Evolutionary conservation across 1,139 yeast genomes (phyloP), one percentile per base, ranked within the genome.

Genomic region (Sugiyamaella novakii): DNA sequence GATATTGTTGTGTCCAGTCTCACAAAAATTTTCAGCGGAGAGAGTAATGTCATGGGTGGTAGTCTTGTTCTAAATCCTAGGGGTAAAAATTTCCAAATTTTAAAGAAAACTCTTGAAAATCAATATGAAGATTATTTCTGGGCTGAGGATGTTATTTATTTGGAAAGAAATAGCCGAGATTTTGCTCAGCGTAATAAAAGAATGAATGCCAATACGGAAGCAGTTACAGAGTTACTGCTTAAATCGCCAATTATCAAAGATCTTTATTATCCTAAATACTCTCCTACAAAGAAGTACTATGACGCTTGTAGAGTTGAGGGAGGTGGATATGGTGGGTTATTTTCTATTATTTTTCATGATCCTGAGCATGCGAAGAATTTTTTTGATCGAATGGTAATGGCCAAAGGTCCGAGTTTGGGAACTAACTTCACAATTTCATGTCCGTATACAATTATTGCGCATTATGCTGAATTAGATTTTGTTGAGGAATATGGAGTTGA

Each of bases 41-140:
- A 88, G 65, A 84, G 96, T 39, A 89, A 91, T 62, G 97, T 92
- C 46, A 86, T 91, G 91, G 96, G 92, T 0, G 98, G 98, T 3
- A 83, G 94, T 11, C 69, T 91, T 54, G 83, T 89, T 8, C 70
- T 92, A 58, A 92, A 91, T 63, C 86, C 92, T 5, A 62, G 73
- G 10, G 77, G 92, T 11, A 71, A 69, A 38, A 70, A 69, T 54
- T 88, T 86, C 67, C 48, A 58, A 0, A 58, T 59, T 35, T 76
- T 91, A 47, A 83, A 84, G 62, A 55, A 66, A 21, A 77, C 77
- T 54, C 64, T 76, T 53, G 71, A 72, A 5, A 71, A 74, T 36
- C 80, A 72, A 58, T 94, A 84, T 63, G 85, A 79, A 57, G 96
- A 91, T 62, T 68, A 76, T 6, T 77, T 87, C 57, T 92, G 98